Conservation (phyloP, 78 protist genomes). For the Polysphondylium violaceum region DNA sequence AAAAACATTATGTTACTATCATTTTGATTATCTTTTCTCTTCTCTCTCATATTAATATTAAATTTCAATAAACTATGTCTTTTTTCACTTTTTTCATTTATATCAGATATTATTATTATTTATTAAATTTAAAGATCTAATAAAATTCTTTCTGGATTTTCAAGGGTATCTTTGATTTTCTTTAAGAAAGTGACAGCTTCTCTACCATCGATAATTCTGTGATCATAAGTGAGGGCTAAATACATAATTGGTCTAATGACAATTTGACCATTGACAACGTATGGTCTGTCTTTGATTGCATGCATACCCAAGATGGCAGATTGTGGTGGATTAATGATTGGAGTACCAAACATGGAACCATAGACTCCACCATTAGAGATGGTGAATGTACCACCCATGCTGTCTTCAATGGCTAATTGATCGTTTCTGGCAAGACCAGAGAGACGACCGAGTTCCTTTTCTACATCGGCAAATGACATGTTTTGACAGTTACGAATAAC, state of each 20-base stretch:
- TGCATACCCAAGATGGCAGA: constrained; percentile 97
- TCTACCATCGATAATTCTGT: constrained; percentile 98
- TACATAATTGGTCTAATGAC: constrained; percentile 97
- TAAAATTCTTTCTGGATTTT: constrained; percentile 89
- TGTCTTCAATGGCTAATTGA: constrained; percentile 95
- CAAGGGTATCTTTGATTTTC: constrained; percentile 88
- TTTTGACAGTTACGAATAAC: constrained; percentile 93
- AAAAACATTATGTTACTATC: no score
- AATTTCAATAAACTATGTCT: background rate
- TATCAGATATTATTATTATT: background rate
- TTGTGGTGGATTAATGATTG: constrained; percentile 98
- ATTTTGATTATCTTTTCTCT: no score
- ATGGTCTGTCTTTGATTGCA: constrained; percentile 90
- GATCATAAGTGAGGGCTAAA: constrained; percentile 98
- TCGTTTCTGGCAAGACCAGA: constrained; percentile 88
- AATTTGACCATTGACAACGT: constrained; percentile 90
- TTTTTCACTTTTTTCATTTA: background rate
- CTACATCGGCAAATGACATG: constrained; percentile 92
- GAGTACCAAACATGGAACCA: constrained; percentile 97
- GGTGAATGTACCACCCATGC: constrained; percentile 99
- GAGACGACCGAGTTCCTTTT: constrained; percentile 87
- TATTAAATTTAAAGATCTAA: constrained; percentile 76
- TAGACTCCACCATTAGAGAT: constrained; percentile 99
- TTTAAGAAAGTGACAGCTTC: constrained; percentile 95
- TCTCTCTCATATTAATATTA: background rate